Base-by-base conservation (phyloP, 352 stramenopile species). In the Phytophthora capsici region DNA sequence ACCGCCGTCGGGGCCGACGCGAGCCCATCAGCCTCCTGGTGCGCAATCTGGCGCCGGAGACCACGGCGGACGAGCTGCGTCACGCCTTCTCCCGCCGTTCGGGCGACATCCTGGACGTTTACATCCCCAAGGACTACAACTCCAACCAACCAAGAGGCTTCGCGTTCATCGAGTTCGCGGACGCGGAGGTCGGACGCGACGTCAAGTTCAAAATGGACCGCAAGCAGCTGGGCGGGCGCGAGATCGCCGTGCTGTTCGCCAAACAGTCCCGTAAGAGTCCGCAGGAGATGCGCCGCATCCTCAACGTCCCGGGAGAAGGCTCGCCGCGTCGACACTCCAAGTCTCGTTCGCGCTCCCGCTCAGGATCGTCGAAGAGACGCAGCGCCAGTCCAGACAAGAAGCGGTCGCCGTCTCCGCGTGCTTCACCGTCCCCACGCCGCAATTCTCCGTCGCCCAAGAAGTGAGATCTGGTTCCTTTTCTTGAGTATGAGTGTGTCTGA, bases 121-220 rank as follows among this genome's bases (percentile, higher is more conserved):
- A 90, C 65, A 77, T 90, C 40, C 81, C 81, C 19, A 86, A 87
- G 58, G 81, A 90, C 48, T 86, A 71, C 57, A 63, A 56, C 50
- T 73, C 72, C 4, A 89, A 75, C 38, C 78, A 85, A 22, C 80
- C 78, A 2, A 69, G 86, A 25, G 89, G 89, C 14, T 97, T 96
- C 69, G 90, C 85, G 0, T 93, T 93, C 65, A 88, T 93, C 22
- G 85, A 93, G 76, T 91, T 93, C 57, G 63, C 60, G 4, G 85
- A 93, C 49, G 67, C 72, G 26, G 79, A 71, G 19, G 77, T 90
- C n/a, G 85, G 78, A 3, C 72, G 85, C 12, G 81, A 90, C 25
- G 67, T 90, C 34, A 93, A 93, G 74, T 76, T 83, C 59, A 66
- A 80, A 57, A 91, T 91, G 82, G 85, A 93, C 54, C 82, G 85